A percentile compares a stretch with the other conserved stretches of the same genome.
Evolutionary conservation across 2,329 filamentous ascomycete species (phyloP).

Genomic region (Ophiobolus disseminans): DNA sequence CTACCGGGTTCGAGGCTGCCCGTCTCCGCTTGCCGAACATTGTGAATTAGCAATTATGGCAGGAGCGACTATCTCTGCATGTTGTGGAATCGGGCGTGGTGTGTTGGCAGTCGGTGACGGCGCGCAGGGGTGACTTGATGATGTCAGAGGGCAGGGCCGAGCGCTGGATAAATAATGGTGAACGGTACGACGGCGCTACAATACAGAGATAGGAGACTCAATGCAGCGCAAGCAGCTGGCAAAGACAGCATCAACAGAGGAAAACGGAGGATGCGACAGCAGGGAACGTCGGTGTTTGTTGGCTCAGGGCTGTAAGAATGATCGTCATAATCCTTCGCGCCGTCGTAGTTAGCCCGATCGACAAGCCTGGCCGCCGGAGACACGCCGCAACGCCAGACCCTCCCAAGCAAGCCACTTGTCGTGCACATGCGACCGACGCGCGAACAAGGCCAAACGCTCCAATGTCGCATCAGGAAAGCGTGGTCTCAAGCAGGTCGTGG

Average conservation of each 20-base stretch:
- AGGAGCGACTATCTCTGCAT: slow-evolving; percentile 34
- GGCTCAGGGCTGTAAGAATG: not conserved
- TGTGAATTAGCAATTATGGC: slow-evolving; percentile 32
- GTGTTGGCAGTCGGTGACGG: slow-evolving; percentile 10
- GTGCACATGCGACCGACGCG: slow-evolving; percentile 1
- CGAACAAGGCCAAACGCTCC: slow-evolving; percentile 18
- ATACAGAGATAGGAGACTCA: slow-evolving; percentile 3
- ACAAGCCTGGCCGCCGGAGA: not conserved
- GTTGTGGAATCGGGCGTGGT: slow-evolving; percentile 9
- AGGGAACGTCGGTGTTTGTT: slow-evolving; percentile 3
- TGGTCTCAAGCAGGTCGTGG: not conserved
- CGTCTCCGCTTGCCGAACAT: slow-evolving; percentile 45
- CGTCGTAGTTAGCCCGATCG: slow-evolving; percentile 2
- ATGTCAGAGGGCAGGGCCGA: slow-evolving; percentile 26
- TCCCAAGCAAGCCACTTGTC: not conserved
- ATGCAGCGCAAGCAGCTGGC: not conserved
- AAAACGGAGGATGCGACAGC: not conserved
- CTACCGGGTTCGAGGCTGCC: slow-evolving; percentile 45
- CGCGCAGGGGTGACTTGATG: slow-evolving; percentile 19
- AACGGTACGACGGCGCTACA: slow-evolving; percentile 4
- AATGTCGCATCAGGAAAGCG: slow-evolving; percentile 9
- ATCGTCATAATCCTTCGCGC: slow-evolving; percentile 6
- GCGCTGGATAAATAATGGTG: slow-evolving; percentile 6
- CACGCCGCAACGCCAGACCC: not conserved
- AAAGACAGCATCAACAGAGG: not conserved